Conservation (phyloP, 192 early-diverging fungal genomes). For the Pilaira anomala region DNA sequence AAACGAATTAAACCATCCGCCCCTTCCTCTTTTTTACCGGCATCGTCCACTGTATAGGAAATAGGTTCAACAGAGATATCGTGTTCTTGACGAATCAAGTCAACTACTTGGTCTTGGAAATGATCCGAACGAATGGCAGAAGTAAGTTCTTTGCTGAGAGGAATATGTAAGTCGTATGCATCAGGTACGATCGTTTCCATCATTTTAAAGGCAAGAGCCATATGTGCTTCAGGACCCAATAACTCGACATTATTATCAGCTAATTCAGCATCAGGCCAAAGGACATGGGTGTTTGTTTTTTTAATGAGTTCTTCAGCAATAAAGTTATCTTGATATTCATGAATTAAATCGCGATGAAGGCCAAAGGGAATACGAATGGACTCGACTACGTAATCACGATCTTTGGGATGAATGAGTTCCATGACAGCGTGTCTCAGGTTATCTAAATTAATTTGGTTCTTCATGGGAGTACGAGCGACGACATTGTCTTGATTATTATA, state of each 20-base stretch:
- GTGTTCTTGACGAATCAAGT: background rate
- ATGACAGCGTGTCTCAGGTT: constrained; percentile 64
- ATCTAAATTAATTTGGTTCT: constrained; percentile 71
- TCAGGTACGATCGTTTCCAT: constrained; percentile 58
- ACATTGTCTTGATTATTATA: constrained; percentile 83
- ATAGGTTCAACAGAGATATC: background rate
- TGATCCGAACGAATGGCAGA: no score
- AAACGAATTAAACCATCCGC: background rate
- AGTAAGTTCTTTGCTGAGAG: constrained; percentile 15
- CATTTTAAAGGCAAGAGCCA: constrained; percentile 52
- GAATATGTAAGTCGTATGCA: constrained; percentile 49
- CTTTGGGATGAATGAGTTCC: constrained; percentile 44
- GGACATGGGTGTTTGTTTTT: constrained; percentile 51
- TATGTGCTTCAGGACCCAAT: constrained; percentile 55
- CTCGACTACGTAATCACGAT: constrained; percentile 51
- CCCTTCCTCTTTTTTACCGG: background rate
- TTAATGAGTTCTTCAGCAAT: constrained; percentile 49
- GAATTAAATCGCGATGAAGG: constrained; percentile 55
- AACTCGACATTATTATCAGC: constrained; percentile 57
- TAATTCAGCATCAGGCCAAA: constrained; percentile 64
- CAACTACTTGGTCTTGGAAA: background rate
- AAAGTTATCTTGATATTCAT: constrained; percentile 15
- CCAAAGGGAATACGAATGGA: constrained; percentile 54
- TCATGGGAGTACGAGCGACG: constrained; percentile 77
- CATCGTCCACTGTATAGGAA: background rate